Conservation (phyloP, 208 protist genomes). For the Angomonas ambiguus region DNA sequence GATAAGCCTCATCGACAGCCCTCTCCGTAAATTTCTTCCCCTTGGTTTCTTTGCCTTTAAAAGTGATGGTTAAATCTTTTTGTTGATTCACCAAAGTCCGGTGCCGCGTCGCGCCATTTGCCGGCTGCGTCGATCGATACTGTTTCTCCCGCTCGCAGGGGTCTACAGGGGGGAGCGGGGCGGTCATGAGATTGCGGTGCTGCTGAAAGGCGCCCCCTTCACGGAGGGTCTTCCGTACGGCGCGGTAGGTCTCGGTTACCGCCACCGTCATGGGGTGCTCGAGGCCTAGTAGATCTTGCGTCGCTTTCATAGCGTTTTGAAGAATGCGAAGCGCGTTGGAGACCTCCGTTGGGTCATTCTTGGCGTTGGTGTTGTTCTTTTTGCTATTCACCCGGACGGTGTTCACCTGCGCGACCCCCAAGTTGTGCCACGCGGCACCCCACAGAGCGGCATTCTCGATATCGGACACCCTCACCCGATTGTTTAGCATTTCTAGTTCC, state of each 20-base stretch:
- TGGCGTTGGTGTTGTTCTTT: constrained; percentile 17
- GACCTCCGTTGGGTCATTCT: constrained; percentile 52
- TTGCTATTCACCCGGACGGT: constrained; percentile 21
- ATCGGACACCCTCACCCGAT: constrained; percentile 43
- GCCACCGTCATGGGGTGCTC: constrained; percentile 77
- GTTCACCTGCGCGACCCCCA: constrained; percentile 84
- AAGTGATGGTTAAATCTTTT: constrained; percentile 80
- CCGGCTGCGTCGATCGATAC: constrained; percentile 32
- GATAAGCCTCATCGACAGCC: constrained; percentile 57
- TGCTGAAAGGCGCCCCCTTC: constrained; percentile 63
- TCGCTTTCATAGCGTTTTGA: constrained; percentile 83
- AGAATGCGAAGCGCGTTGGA: constrained; percentile 67
- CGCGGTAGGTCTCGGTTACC: constrained; percentile 65
- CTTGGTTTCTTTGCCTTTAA: constrained; percentile 67
- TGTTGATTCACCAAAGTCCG: constrained; percentile 41
- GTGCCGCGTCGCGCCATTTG: constrained; percentile 37
- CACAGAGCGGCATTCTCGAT: constrained; percentile 78
- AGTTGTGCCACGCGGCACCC: constrained; percentile 87
- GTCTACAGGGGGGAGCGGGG: constrained; percentile 57
- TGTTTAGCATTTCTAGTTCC: constrained; percentile 26
- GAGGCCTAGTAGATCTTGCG: constrained; percentile 65
- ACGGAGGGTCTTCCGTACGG: constrained; percentile 53
- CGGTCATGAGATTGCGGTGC: constrained; percentile 64
- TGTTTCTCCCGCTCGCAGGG: constrained; percentile 58
- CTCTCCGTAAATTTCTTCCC: constrained; percentile 66